Base-by-base conservation (phyloP, 2,329 filamentous ascomycete species). In the Botryotinia convoluta region DNA sequence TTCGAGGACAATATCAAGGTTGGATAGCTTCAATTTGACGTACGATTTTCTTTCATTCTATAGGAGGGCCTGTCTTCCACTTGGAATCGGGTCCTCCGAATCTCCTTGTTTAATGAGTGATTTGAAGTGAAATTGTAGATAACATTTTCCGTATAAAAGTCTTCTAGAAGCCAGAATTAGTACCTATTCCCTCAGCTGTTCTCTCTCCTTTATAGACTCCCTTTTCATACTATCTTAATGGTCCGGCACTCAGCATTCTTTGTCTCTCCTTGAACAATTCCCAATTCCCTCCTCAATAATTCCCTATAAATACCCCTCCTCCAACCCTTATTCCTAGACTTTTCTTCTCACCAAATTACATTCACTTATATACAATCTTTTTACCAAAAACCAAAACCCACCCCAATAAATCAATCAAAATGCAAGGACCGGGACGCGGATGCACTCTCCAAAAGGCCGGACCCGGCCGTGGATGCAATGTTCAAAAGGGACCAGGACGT, bases 341-440 rank as follows among this genome's bases (percentile, higher is more conserved):
- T 48, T 71, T 45, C 37, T 35, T 71, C 69, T 71, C 57, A 71
- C 42, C 69, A 64, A 35, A 39, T 64, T 35, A 71, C 69, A 71
- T 63, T 64, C 57, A 71, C 69, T 62, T 10, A 61, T 7, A 64
- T 32, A 71, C 54, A 71, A 63, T 63, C 48, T 68, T 59, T 64
- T 68, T 35, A 64, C 42, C 59, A 51, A 45, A 72, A 72, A 59
- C 26, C 48, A 35, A 72, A 72, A 48, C 32, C 62, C 61, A 59
- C 37, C 26, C 44, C 44, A 68, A 72, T 29, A 54, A 68, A 57
- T 26, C 45, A 67, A 69, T 68, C 71, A 72, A 68, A 68, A 68
- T 68, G 62, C 71, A 69, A 59, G 48, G 39, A 54, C 69, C 69
- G 64, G 35, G 42, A 71, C 69, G 69, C 42, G 69, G 57, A 63